Evolutionary conservation across 1,284 basidiomycete genomes (phyloP), one percentile per base, ranked within the genome.

Genomic region (Earliella scabrosa): DNA sequence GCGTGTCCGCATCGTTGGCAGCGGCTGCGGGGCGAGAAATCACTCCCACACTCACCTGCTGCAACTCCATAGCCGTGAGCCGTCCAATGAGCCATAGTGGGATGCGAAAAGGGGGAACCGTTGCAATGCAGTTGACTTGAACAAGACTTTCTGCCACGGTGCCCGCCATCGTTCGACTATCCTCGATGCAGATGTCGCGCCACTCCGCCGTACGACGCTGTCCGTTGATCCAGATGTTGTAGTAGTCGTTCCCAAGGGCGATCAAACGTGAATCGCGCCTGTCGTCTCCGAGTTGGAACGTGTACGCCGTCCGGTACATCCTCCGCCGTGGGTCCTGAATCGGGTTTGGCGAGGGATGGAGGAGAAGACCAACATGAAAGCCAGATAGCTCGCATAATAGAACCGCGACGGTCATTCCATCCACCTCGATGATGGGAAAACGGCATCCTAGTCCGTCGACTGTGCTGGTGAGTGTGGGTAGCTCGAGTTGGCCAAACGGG

Each of bases 331-430:
- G 50, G 20, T 51, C 40, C 13, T 34, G 31, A 8, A 38, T 7
- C 4, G 18, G 14, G 4, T n/a, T 7, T 9, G 31, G 11, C 20
- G 21, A 44, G 7, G 21, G 20, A 23, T 45, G 31, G 4, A 51
- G 50, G 20, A 51, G 9, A 13, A 51, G 50, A 13, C 50, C 50
- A 23, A 51, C 11, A 11, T 51, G 41, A 24, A 27, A 27, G 18
- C 21, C 16, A n/a, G 27, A 4, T 1, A 9, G 23, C 3, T 35
- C 14, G 34, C 50, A 51, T 16, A 51, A 24, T 14, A 51, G 50
- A 9, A 51, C 32, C 5, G 41, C 50, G 32, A 51, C 32, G 7
- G 16, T 36, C 14, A 35, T 6, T 8, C 24, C 41, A 21, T 21
- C 29, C 1, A 18, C 14, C 3, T 51, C 50, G 29, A 43, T 34